Base-by-base conservation (phyloP, 306 rosid species). In the Echinosophora koreensis region DNA sequence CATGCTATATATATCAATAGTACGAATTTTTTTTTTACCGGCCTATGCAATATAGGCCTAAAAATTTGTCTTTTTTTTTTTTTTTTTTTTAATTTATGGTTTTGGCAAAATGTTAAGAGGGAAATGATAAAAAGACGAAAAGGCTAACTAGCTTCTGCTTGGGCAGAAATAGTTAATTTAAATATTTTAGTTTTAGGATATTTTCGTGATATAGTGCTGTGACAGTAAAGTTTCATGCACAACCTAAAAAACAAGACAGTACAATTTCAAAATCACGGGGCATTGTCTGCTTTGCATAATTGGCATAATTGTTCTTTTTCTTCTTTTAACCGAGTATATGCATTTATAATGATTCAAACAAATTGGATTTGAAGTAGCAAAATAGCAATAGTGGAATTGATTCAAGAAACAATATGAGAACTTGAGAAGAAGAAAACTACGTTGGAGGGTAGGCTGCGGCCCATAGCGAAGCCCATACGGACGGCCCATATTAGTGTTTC, bases 121-220 rank as follows among this genome's bases (percentile, higher is more conserved):
- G 75, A 66, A 64, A 65, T 55, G 16, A 39, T 22, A 39, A 52
- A 15, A 62, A 46, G 51, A 74, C 17, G 18, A 76, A 65, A 52
- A 46, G 57, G 6, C 47, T 11, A 61, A 63, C 18, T 60, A 60
- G 69, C 70, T 16, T 74, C 46, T 47, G 38, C 47, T 46, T 32
- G 22, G 0, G 12, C 8, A 27, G 13, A 77, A 57, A 28, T 28
- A 44, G 38, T 66, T 15, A 41, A 54, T 41, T 66, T 37, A 27
- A n/a, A 17, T 65, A 52, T 52, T 76, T 65, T 76, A 64, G 17
- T 50, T 38, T 76, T 54, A 37, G 35, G 44, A 37, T 50, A 28
- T 63, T 64, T 64, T 38, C 9, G 2, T 28, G 8, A n/a, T 47
- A 51, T 15, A 74, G 69, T 59, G 41, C 64, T 52, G 39, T 76